Percentiles rank a stretch among this genome's conserved stretches.
Conservation (phyloP, 768 basidiomycete genomes). For the Auricularia auricula-judae region DNA sequence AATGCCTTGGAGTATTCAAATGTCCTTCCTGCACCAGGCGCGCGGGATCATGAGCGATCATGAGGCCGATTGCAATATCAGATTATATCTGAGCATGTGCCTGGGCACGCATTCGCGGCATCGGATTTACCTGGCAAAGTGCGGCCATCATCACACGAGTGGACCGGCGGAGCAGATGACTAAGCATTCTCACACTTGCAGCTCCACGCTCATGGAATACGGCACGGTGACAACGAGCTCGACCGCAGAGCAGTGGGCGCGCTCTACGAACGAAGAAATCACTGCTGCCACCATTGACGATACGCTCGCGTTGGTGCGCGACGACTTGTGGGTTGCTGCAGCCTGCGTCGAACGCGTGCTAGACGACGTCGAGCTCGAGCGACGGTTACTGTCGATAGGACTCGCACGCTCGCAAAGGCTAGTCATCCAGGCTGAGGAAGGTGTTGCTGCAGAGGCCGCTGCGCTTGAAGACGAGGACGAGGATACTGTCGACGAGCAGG, state of each 20-base stretch:
- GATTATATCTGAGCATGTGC: too few relatives aligned
- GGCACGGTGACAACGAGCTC: neutral
- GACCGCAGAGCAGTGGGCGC: slow-evolving; percentile 33
- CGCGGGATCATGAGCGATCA: too few relatives aligned
- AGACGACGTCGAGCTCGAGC: slow-evolving; percentile 44
- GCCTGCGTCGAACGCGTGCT: slow-evolving; percentile 60
- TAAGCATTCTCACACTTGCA: too few relatives aligned
- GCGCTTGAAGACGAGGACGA: slow-evolving; percentile 11
- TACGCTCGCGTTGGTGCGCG: slow-evolving; percentile 37
- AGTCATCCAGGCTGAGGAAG: slow-evolving; percentile 34
- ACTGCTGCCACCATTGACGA: slow-evolving; percentile 36
- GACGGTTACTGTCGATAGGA: slow-evolving; percentile 50
- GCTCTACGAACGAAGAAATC: slow-evolving; percentile 46
- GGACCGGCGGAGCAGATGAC: too few relatives aligned
- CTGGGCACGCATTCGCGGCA: too few relatives aligned
- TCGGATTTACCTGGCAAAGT: too few relatives aligned
- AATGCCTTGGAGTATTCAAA: neutral
- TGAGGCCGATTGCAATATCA: too few relatives aligned
- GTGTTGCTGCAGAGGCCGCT: slow-evolving; percentile 14
- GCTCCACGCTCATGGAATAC: neutral
- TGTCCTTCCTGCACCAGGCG: neutral
- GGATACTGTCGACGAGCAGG: slow-evolving; percentile 1
- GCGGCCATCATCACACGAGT: too few relatives aligned
- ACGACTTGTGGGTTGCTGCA: slow-evolving; percentile 72
- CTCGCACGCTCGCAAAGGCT: slow-evolving; percentile 45